phyloP scores from a whole-genome alignment of 2,329 filamentous ascomycete species.

The Fusarium paranaense region DNA sequence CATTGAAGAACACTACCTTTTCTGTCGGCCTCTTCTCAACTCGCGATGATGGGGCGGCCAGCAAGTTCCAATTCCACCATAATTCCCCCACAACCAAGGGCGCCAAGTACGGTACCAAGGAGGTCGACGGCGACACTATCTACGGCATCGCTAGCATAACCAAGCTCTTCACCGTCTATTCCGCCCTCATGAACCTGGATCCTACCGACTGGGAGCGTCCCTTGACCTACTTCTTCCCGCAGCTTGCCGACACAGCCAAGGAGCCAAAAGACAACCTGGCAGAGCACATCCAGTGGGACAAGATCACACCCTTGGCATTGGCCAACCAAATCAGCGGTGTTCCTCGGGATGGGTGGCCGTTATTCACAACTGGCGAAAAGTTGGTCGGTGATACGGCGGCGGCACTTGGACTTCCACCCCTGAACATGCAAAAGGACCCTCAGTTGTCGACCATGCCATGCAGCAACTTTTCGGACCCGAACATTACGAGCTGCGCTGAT shows the following conservation, averaged over 20 bases:
- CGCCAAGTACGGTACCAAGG: slow-evolving; percentile 17
- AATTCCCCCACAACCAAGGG: slow-evolving; percentile 1
- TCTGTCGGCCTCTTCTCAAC: slow-evolving; percentile 28
- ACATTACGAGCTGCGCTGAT: not conserved
- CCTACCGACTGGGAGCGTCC: slow-evolving; percentile 23
- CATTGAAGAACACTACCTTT: slow-evolving; percentile 21
- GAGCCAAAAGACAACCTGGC: not conserved
- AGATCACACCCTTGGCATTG: slow-evolving; percentile 53
- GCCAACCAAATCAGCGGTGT: slow-evolving; percentile 44
- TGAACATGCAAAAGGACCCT: not conserved
- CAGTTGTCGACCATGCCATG: slow-evolving; percentile 3
- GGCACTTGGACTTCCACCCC: not conserved
- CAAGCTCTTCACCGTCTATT: slow-evolving; percentile 55
- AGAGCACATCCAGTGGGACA: slow-evolving; percentile 44
- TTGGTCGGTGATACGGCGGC: not conserved
- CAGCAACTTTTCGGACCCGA: not conserved
- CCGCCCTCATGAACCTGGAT: slow-evolving; percentile 44
- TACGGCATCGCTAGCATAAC: slow-evolving; percentile 57
- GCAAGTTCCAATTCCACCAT: slow-evolving; percentile 23
- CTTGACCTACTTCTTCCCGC: slow-evolving; percentile 23
- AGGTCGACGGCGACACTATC: slow-evolving; percentile 54
- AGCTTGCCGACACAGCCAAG: not conserved
- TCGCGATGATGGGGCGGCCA: slow-evolving; percentile 13
- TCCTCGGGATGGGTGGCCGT: not conserved
- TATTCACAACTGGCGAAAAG: not conserved